Percentiles rank a stretch among this genome's conserved stretches.
phyloP scores from a whole-genome alignment of 2,329 filamentous ascomycete species.

The Calonectria leucothoes region DNA sequence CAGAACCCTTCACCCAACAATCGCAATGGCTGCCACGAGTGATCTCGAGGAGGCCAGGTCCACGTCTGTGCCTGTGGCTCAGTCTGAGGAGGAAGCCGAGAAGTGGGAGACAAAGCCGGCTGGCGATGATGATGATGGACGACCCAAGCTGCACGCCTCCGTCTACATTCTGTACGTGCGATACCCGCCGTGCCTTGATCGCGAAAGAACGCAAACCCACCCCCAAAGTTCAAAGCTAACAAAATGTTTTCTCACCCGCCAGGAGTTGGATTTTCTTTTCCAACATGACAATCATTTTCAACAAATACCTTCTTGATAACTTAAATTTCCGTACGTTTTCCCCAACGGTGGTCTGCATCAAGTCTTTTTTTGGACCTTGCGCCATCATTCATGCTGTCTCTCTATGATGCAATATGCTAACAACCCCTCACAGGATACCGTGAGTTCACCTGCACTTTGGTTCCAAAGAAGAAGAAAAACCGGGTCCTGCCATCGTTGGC shows the following conservation, averaged over 20 bases:
- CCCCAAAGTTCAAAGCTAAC: slow-evolving; percentile 21
- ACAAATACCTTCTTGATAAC: slow-evolving; percentile 87
- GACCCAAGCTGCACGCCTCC: slow-evolving; percentile 19
- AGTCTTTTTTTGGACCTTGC: background rate
- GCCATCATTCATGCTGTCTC: background rate
- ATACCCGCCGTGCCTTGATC: background rate
- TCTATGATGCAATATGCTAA: slow-evolving; percentile 17
- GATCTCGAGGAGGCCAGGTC: slow-evolving; percentile 25
- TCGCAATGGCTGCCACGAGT: slow-evolving; percentile 6
- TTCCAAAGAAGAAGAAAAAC: background rate
- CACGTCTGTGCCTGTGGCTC: slow-evolving; percentile 13
- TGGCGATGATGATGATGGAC: background rate
- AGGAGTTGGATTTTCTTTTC: slow-evolving; percentile 87
- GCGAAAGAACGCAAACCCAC: background rate
- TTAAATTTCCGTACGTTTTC: slow-evolving; percentile 76
- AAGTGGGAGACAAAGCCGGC: slow-evolving; percentile 1
- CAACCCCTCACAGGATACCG: slow-evolving; percentile 44
- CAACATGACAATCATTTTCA: slow-evolving; percentile 88
- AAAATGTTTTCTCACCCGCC: background rate
- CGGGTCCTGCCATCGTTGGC: background rate
- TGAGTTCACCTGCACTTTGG: slow-evolving; percentile 33
- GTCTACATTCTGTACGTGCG: slow-evolving; percentile 22
- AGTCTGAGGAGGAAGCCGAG: slow-evolving; percentile 16
- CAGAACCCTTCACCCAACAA: background rate
- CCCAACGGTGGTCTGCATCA: background rate